Conservation (phyloP, 352 stramenopile species). For the Ophiocytium majus region DNA sequence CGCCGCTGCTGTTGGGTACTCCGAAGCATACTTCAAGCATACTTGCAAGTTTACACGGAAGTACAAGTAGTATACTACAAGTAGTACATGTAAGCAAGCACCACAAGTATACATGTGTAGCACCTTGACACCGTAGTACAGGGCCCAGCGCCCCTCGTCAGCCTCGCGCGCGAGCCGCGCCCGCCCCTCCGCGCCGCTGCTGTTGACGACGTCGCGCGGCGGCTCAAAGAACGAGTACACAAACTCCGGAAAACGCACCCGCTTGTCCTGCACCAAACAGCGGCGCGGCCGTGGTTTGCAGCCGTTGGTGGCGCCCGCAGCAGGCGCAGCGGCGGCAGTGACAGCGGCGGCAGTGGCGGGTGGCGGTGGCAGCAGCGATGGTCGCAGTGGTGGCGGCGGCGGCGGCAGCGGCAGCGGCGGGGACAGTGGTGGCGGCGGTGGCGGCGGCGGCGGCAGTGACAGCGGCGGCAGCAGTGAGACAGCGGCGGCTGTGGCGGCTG, state of each 20-base stretch:
- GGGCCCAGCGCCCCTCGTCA: conserved; percentile 66
- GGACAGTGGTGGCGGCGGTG: too few species aligned
- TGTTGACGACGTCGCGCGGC: conserved; percentile 65
- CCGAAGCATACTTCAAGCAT: too few species aligned
- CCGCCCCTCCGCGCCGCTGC: conserved; percentile 62
- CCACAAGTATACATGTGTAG: too few species aligned
- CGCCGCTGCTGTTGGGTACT: too few species aligned
- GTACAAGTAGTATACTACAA: too few species aligned
- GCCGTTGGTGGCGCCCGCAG: not conserved
- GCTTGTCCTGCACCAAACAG: conserved; percentile 47
- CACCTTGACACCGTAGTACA: conserved; percentile 84
- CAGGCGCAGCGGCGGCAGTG: not conserved
- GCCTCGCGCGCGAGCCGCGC: conserved; percentile 51
- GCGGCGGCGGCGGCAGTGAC: too few species aligned
- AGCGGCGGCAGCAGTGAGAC: too few species aligned
- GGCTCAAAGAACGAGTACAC: conserved; percentile 86
- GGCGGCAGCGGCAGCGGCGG: too few species aligned
- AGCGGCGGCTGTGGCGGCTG: too few species aligned
- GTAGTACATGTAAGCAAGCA: too few species aligned
- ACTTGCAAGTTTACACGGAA: too few species aligned
- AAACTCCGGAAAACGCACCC: conserved; percentile 84
- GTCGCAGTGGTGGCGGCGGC: too few species aligned
- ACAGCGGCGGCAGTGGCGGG: not conserved
- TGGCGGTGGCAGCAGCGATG: not conserved
- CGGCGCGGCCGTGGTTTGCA: not conserved